Conservation (phyloP, 169 alveolate species). For the Eimeria sp. region DNA sequence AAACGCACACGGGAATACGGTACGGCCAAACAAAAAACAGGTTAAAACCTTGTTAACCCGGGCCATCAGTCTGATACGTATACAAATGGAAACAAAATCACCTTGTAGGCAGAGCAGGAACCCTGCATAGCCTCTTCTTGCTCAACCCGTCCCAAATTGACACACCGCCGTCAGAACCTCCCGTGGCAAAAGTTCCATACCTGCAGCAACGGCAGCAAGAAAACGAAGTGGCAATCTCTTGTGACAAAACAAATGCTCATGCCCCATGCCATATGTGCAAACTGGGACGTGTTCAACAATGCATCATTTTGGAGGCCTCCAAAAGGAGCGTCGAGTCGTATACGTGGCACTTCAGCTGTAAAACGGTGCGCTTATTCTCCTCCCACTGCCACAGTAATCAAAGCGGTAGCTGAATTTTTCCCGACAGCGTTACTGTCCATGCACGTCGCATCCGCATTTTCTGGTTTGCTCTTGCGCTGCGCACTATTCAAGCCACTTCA, state of each 20-base stretch:
- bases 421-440: background rate
- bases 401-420: background rate
- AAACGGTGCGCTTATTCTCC: background rate
- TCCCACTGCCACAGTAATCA: background rate
- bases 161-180: conserved; percentile 97
- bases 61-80: background rate
- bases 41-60: background rate
- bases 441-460: background rate
- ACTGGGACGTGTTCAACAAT: background rate
- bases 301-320: background rate
- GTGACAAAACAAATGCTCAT: background rate
- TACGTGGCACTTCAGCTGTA: background rate
- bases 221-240: background rate
- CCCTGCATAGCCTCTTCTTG: conserved; percentile 92
- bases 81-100: background rate
- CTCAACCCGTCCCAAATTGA: conserved; percentile 96
- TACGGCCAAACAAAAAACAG: background rate
- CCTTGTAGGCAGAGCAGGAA: conserved; percentile 83
- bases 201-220: conserved; percentile 16
- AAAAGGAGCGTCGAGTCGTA: background rate
- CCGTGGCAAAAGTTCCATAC: conserved; percentile 95
- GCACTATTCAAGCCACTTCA: background rate
- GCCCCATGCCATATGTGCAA: background rate
- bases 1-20: background rate
- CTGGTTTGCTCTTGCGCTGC: background rate